Conservation (phyloP, 2,329 filamentous ascomycete species). For the Alternaria triticina region DNA sequence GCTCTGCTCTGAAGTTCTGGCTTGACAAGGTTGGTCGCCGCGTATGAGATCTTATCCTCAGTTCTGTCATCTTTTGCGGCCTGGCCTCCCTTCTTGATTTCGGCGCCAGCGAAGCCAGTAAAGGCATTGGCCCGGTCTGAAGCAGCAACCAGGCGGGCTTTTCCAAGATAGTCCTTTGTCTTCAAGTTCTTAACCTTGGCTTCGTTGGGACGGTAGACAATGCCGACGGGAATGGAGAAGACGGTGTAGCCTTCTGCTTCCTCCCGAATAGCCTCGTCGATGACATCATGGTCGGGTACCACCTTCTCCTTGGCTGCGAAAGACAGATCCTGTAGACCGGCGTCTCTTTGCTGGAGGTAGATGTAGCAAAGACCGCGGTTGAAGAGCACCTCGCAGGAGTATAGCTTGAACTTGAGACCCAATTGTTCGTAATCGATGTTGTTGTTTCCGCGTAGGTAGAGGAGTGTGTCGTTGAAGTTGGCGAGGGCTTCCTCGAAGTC, state of each 20-base stretch:
- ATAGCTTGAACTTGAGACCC: conserved; percentile 93
- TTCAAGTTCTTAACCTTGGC: conserved; percentile 98
- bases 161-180: conserved; percentile 96
- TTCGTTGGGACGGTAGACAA: conserved; percentile 93
- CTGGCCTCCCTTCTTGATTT: conserved; percentile 71
- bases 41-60: conserved; percentile 84
- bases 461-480: conserved; percentile 97
- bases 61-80: conserved; percentile 78
- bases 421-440: conserved; percentile 98
- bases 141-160: conserved; percentile 89
- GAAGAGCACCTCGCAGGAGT: conserved; percentile 96
- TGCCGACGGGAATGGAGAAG: conserved; percentile 95
- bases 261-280: conserved; percentile 94
- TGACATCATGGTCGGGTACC: conserved; percentile 94
- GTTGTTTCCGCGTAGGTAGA: conserved; percentile 93
- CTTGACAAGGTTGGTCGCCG: conserved; percentile 91
- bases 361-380: conserved; percentile 98
- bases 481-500: conserved; percentile 97
- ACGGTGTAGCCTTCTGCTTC: conserved; percentile 98
- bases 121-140: conserved; percentile 81
- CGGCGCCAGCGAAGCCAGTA: conserved; percentile 79
- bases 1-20: conserved; percentile 76
- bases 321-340: conserved; percentile 86
- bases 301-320: conserved; percentile 96
- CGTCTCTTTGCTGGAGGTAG: conserved; percentile 89